A percentile compares a stretch with the other conserved stretches of the same genome.
phyloP scores from a whole-genome alignment of 192 early-diverging fungal genomes.

The Backusella mclennaniae region DNA sequence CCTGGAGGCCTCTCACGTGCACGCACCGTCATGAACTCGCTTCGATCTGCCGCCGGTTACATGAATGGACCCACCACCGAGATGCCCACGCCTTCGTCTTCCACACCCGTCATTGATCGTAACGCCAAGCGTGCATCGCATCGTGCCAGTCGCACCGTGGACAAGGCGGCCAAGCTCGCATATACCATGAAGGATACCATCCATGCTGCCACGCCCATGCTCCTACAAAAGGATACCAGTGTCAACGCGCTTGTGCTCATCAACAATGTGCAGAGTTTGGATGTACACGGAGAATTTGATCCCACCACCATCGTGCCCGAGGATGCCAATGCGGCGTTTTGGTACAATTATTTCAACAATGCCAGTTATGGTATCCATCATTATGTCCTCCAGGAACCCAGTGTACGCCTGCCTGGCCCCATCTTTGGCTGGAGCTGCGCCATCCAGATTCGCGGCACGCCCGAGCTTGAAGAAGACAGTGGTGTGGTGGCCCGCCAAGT shows the following conservation, averaged over 20 bases:
- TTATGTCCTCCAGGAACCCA: slow-evolving; percentile 21
- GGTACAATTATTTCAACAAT: slow-evolving; percentile 33
- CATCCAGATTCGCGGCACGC: not conserved
- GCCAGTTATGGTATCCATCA: slow-evolving; percentile 36
- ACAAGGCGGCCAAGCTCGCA: slow-evolving; percentile 29
- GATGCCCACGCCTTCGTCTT: not conserved
- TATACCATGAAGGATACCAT: slow-evolving; percentile 10
- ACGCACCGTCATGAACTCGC: slow-evolving; percentile 30
- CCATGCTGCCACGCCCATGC: not conserved
- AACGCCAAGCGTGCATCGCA: slow-evolving; percentile 20
- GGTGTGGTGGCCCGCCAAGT: slow-evolving; percentile 22
- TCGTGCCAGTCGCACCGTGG: slow-evolving; percentile 23
- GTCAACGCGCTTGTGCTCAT: not conserved
- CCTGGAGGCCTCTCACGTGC: slow-evolving; percentile 24
- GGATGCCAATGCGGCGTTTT: slow-evolving; percentile 20
- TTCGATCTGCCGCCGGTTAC: slow-evolving; percentile 21
- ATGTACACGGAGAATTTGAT: slow-evolving; percentile 16
- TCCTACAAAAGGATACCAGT: not conserved
- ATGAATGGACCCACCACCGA: not conserved
- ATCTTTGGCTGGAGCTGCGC: slow-evolving; percentile 28
- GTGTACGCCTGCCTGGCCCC: slow-evolving; percentile 14
- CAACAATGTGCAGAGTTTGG: not conserved
- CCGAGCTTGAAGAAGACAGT: not conserved
- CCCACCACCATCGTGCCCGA: slow-evolving; percentile 18
- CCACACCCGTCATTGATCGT: not conserved